Conservation (phyloP, 1,139 yeast genomes). For the Pneumocystis carinii region DNA sequence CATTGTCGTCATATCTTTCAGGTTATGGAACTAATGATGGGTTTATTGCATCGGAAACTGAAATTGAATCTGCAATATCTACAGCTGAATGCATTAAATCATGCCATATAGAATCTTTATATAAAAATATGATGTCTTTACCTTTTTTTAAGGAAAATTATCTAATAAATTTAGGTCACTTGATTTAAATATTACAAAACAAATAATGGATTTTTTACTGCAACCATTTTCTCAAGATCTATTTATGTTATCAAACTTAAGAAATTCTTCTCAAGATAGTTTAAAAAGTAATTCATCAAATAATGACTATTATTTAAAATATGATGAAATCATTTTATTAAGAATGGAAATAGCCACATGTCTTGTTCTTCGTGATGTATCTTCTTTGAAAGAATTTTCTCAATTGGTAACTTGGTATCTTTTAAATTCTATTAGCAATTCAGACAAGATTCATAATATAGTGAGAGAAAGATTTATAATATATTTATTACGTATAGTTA, state of each 20-base stretch:
- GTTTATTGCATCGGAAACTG: constrained; percentile 84
- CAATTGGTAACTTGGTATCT: neutral
- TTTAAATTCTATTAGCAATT: neutral
- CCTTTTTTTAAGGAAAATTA: constrained; percentile 16
- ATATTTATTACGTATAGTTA: neutral
- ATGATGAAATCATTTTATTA: constrained; percentile 9
- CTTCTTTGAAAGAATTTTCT: neutral
- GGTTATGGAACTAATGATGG: constrained; percentile 66
- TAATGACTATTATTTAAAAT: neutral
- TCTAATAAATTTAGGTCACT: constrained; percentile 5
- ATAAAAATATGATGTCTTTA: constrained; percentile 28
- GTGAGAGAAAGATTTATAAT: neutral
- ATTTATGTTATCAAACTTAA: neutral
- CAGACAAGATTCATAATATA: neutral
- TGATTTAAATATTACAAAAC: constrained; percentile 6
- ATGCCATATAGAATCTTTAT: constrained; percentile 40
- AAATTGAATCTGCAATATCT: constrained; percentile 68
- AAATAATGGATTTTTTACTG: constrained; percentile 14
- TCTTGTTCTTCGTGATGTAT: neutral
- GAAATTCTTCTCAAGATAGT: neutral
- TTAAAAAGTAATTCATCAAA: neutral
- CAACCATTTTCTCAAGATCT: constrained; percentile 6
- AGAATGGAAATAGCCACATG: neutral
- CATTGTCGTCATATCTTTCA: constrained; percentile 81
- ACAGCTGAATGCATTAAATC: constrained; percentile 70